phyloP scores from a whole-genome alignment of 2,329 filamentous ascomycete genomes.

The Nemania abortiva region DNA sequence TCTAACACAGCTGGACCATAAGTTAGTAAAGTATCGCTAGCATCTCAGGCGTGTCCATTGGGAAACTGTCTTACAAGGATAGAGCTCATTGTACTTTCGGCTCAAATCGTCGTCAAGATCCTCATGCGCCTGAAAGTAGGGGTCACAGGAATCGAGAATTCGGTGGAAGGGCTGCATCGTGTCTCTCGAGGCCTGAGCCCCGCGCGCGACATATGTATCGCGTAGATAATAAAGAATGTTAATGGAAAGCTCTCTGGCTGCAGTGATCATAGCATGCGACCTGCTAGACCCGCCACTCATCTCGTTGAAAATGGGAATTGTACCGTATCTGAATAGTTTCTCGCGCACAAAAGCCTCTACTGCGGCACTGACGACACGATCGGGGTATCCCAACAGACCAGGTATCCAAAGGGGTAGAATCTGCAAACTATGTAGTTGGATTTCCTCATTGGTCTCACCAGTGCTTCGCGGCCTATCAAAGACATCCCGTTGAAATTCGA shows the following conservation, averaged over 20 bases:
- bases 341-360: slow-evolving; percentile 60
- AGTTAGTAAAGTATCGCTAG: slow-evolving; percentile 31
- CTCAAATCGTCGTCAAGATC: slow-evolving; percentile 52
- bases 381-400: slow-evolving; percentile 61
- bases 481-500: slow-evolving; percentile 58
- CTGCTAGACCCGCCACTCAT: slow-evolving; percentile 50
- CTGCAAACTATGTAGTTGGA: slow-evolving; percentile 50
- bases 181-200: slow-evolving; percentile 57
- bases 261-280: slow-evolving; percentile 51
- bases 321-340: slow-evolving; percentile 57
- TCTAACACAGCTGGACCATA: slow-evolving; percentile 56
- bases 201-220: slow-evolving; percentile 59
- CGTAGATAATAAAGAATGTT: slow-evolving; percentile 61
- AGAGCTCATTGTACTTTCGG: slow-evolving; percentile 52
- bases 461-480: slow-evolving; percentile 51
- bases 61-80: slow-evolving; percentile 52
- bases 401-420: slow-evolving; percentile 64
- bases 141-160: slow-evolving; percentile 58
- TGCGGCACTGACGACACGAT: slow-evolving; percentile 56
- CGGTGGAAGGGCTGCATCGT: slow-evolving; percentile 58
- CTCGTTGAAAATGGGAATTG: slow-evolving; percentile 48
- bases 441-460: slow-evolving; percentile 47
- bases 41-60: not conserved
- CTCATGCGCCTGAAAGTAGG: slow-evolving; percentile 55
- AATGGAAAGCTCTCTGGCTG: slow-evolving; percentile 58